These are phyloP conservation scores for Chrysosphaeria jannelii DNA, from an alignment of 2,329 filamentous ascomycete species.

Conservation along the genomic window DNA sequence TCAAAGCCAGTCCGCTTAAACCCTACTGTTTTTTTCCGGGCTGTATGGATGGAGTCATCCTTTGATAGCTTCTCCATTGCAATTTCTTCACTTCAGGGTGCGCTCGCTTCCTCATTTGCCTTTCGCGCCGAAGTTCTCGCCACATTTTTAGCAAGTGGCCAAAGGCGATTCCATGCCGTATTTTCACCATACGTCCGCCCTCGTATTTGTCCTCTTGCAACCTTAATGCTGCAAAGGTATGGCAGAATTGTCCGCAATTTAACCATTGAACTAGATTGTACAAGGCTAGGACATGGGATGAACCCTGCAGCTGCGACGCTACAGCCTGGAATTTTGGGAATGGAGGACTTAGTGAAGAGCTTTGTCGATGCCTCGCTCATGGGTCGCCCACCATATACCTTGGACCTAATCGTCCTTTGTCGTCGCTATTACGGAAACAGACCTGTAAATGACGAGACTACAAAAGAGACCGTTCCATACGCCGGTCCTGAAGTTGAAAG, in stretches of 20 bases:
- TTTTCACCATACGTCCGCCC: conserved; percentile 11
- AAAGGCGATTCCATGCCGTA: conserved; percentile 11
- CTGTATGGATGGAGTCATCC: conserved; percentile 10
- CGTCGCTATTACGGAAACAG: conserved; percentile 2
- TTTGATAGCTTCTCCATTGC: conserved; percentile 8
- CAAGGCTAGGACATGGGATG: conserved; percentile 9
- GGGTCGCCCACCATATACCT: no score
- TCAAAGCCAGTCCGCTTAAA: conserved; percentile 5
- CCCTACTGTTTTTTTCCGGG: conserved; percentile 8
- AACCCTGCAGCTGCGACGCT: conserved; percentile 6
- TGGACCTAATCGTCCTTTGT: neutral
- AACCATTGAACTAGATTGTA: conserved; percentile 13
- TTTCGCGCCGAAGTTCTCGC: conserved; percentile 11
- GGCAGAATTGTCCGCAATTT: conserved; percentile 10
- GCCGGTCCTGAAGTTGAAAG: conserved; percentile 3
- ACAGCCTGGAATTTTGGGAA: conserved; percentile 5
- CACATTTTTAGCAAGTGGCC: conserved; percentile 9
- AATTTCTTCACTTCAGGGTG: conserved; percentile 1
- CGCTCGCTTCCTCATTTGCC: conserved; percentile 4
- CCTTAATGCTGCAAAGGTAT: conserved; percentile 10
- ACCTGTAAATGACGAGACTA: conserved; percentile 1
- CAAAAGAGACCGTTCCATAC: conserved; percentile 6
- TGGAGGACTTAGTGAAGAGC: conserved; percentile 6
- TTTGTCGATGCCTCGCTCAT: conserved; percentile 6
- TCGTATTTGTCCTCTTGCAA: conserved; percentile 9